Evolutionary conservation across 2,329 filamentous ascomycete genomes (phyloP).

Genomic region (Calcarisporium arbuscula): DNA sequence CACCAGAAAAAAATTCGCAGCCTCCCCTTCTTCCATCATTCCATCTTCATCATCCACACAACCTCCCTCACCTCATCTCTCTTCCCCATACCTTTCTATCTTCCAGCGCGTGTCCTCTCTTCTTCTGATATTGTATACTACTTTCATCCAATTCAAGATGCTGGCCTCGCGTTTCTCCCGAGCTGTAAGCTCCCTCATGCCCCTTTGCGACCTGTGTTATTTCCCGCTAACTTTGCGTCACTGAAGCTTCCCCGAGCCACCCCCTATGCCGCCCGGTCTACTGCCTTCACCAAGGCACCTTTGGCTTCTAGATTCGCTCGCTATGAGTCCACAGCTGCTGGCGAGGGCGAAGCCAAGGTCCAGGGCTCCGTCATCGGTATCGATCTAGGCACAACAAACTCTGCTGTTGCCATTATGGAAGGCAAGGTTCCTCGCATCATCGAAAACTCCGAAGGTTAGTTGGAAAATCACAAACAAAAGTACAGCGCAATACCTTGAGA

Average conservation of each 20-base stretch:
- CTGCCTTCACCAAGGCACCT: conserved; percentile 62
- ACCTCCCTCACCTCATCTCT: conserved; percentile 8
- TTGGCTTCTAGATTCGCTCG: conserved; percentile 67
- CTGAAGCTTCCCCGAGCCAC: conserved; percentile 70
- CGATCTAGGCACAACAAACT: conserved; percentile 97
- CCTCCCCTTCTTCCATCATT: conserved; percentile 19
- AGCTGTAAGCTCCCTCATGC: conserved; percentile 64
- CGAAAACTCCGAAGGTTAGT: conserved; percentile 86
- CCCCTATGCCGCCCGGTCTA: conserved; percentile 60
- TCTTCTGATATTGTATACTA: conserved; percentile 22
- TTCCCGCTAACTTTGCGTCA: conserved; percentile 11
- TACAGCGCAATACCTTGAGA: too few relatives aligned
- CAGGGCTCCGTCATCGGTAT: conserved; percentile 97
- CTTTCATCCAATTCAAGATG: conserved; percentile 48
- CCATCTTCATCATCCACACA: conserved; percentile 14
- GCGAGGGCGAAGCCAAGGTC: conserved; percentile 61
- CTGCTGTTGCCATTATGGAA: conserved; percentile 95
- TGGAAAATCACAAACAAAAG: conserved; percentile 12
- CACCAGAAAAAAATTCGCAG: conserved; percentile 29
- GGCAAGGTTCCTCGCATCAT: conserved; percentile 94
- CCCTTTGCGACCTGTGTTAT: conserved; percentile 1
- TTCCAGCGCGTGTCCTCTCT: conserved; percentile 19
- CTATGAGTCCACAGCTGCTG: conserved; percentile 60
- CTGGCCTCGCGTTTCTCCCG: conserved; percentile 65
- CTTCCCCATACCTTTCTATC: conserved; percentile 16